These are phyloP conservation scores for Avena sativa DNA, from an alignment of 176 grass and related monocot species.

Conservation along the genomic window DNA sequence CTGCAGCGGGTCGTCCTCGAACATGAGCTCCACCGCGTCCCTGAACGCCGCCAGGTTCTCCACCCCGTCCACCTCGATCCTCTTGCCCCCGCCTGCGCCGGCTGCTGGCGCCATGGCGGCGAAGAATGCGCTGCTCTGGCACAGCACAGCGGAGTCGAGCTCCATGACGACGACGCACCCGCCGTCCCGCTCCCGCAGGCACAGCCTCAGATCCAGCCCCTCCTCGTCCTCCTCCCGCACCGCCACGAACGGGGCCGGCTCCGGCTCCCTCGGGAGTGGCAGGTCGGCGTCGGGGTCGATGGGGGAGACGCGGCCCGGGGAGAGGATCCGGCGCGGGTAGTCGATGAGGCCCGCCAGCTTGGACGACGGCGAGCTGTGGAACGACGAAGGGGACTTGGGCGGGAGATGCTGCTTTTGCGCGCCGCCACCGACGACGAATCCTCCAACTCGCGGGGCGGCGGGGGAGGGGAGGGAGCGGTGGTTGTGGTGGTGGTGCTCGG, in stretches of 20 bases:
- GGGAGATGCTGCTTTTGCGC: slow-evolving; percentile 43
- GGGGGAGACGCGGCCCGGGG: slow-evolving; percentile 89
- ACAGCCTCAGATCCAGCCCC: slow-evolving; percentile 69
- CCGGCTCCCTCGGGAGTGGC: background rate
- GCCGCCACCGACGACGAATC: background rate
- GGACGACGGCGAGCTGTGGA: slow-evolving; percentile 73
- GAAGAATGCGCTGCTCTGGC: slow-evolving; percentile 74
- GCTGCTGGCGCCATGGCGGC: slow-evolving; percentile 52
- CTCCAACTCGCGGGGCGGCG: background rate
- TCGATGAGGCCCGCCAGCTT: slow-evolving; percentile 73
- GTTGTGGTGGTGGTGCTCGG: slow-evolving; percentile 49
- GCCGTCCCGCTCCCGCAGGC: slow-evolving; percentile 67
- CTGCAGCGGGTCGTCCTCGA: slow-evolving; percentile 54
- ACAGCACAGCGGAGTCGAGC: slow-evolving; percentile 71
- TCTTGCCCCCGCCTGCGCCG: slow-evolving; percentile 28
- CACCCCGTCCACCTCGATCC: slow-evolving; percentile 65
- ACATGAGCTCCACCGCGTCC: slow-evolving; percentile 81
- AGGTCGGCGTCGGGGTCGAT: slow-evolving; percentile 65
- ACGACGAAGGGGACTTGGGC: slow-evolving; percentile 55
- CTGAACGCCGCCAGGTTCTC: slow-evolving; percentile 79
- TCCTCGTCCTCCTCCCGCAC: slow-evolving; percentile 40
- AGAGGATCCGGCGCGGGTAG: slow-evolving; percentile 80
- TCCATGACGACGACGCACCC: slow-evolving; percentile 64
- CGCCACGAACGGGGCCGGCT: slow-evolving; percentile 43
- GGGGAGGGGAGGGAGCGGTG: slow-evolving; percentile 32